Evolutionary conservation across 495 filamentous ascomycete genomes (phyloP).

Genomic region (Xylaria acuta): DNA sequence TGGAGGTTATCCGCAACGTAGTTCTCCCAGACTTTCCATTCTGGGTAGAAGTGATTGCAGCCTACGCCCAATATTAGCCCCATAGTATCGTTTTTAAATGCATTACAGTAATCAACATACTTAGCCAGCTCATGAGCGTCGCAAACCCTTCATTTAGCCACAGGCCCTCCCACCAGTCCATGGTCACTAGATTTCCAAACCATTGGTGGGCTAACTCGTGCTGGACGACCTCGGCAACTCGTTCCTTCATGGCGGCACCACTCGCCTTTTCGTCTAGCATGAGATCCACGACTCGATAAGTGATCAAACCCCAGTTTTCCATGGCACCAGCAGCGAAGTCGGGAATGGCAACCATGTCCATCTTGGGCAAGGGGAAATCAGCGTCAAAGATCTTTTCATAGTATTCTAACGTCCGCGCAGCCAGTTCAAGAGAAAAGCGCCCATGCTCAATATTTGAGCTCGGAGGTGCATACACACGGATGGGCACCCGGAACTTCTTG

Average conservation of each 20-base stretch:
- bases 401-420: conserved; percentile 70
- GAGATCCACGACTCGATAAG: conserved; percentile 90
- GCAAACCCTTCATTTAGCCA: conserved; percentile 99
- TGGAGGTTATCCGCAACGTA: conserved; percentile 93
- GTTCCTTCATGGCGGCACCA: conserved; percentile 90
- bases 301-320: conserved; percentile 99
- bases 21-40: conserved; percentile 98
- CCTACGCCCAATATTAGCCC: conserved; percentile 56
- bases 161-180: conserved; percentile 99
- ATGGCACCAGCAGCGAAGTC: conserved; percentile 94
- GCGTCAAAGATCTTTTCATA: conserved; percentile 80
- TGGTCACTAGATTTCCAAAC: conserved; percentile 98
- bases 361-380: conserved; percentile 77
- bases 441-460: conserved; percentile 70
- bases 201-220: conserved; percentile 98
- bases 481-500: conserved; percentile 73
- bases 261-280: conserved; percentile 91
- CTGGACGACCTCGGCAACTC: conserved; percentile 92
- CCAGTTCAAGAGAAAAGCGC: conserved; percentile 71
- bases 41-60: conserved; percentile 87
- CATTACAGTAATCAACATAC: conserved; percentile 31
- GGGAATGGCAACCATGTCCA: conserved; percentile 98
- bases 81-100: conserved; percentile 22
- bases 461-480: conserved; percentile 72
- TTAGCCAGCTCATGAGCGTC: conserved; percentile 72